phyloP scores from a whole-genome alignment of 139 green algal genomes.

The Axilococcus clingmanii region DNA sequence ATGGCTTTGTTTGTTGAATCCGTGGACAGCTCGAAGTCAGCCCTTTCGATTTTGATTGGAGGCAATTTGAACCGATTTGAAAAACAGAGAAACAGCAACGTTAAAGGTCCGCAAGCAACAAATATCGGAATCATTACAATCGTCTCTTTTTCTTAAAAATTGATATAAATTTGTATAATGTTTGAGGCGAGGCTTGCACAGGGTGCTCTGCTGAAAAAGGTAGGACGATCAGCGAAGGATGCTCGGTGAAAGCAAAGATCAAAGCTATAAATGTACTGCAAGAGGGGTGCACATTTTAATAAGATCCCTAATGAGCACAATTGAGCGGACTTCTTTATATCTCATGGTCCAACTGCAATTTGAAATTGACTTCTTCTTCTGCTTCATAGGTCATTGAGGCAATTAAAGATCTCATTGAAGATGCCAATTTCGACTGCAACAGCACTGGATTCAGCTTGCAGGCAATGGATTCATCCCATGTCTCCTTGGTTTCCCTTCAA shows the following conservation, averaged over 20 bases:
- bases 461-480: constrained; percentile 96
- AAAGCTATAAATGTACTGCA: background rate
- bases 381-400: constrained; percentile 88
- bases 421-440: constrained; percentile 96
- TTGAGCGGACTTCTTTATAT: constrained; percentile 2
- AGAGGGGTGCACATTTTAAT: background rate
- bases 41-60: too few species aligned
- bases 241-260: too few species aligned
- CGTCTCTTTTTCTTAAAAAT: too few species aligned
- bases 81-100: too few species aligned
- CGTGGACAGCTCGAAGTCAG: too few species aligned
- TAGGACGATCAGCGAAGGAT: too few species aligned
- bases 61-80: too few species aligned
- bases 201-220: constrained; percentile 68
- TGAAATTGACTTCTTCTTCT: background rate
- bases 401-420: constrained; percentile 93
- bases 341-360: background rate
- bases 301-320: background rate
- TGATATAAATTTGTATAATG: constrained; percentile 28
- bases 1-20: too few species aligned
- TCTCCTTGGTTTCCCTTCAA: constrained; percentile 79
- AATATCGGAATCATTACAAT: too few species aligned
- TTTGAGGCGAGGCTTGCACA: constrained; percentile 70
- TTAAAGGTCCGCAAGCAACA: too few species aligned
- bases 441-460: constrained; percentile 78